Percentiles rank a stretch among this genome's conserved stretches.
These are phyloP conservation scores for Wickerhamiella kurtzmanii DNA, from an alignment of 805 yeast genomes.

Conservation along the genomic window DNA sequence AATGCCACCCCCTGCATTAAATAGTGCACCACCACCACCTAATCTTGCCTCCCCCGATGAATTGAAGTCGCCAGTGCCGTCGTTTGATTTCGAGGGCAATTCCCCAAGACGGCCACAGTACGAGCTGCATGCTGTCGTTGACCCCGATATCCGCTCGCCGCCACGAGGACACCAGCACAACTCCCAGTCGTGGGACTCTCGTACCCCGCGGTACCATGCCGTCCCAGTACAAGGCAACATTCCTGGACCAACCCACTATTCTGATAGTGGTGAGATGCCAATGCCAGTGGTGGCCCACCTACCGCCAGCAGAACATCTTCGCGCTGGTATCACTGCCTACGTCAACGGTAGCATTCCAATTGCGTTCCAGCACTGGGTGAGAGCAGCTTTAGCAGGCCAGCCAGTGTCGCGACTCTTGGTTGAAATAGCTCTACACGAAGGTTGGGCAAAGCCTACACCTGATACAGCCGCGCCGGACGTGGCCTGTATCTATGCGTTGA, in stretches of 20 bases:
- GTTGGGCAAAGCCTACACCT: background rate
- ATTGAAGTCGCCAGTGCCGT: background rate
- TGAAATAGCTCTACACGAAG: background rate
- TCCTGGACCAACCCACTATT: too few relatives aligned
- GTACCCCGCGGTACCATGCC: background rate
- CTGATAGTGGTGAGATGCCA: too few relatives aligned
- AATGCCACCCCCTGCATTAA: background rate
- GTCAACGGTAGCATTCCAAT: background rate
- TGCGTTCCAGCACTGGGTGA: constrained; percentile 8
- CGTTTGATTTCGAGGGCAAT: background rate
- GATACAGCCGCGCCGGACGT: background rate
- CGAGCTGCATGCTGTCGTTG: too few relatives aligned
- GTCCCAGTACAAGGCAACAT: too few relatives aligned
- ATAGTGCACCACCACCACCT: background rate
- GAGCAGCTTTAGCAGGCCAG: constrained; percentile 3
- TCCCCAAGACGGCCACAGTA: background rate
- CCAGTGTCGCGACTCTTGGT: background rate
- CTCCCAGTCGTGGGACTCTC: background rate
- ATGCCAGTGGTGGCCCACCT: background rate
- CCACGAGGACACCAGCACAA: too few relatives aligned
- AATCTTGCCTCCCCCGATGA: background rate
- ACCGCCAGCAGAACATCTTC: constrained; percentile 3
- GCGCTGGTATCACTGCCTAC: background rate
- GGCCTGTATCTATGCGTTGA: background rate
- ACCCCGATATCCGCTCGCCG: too few relatives aligned